Evolutionary conservation across 345 rosid genomes (phyloP).

Genomic region (Trapa bicornis): DNA sequence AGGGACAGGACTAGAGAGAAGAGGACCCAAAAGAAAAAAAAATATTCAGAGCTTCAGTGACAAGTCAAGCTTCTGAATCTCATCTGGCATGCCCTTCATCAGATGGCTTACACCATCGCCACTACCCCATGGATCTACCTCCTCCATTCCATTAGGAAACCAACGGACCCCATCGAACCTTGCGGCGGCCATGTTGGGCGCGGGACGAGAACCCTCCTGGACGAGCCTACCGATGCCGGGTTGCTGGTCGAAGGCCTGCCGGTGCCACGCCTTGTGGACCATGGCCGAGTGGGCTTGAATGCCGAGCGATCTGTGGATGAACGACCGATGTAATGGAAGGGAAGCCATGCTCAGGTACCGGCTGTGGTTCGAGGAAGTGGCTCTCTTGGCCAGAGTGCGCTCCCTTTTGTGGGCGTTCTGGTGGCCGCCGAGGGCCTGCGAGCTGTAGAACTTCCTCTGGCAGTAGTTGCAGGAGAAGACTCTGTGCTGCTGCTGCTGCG

Average conservation of each 20-base stretch:
- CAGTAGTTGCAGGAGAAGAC: constrained; percentile 27
- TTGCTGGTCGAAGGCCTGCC: constrained; percentile 11
- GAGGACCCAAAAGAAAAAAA: neutral
- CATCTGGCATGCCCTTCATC: constrained; percentile 11
- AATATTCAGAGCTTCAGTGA: constrained; percentile 12
- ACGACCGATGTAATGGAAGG: constrained; percentile 31
- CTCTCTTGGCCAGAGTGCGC: constrained; percentile 34
- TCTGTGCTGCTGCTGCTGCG: constrained; percentile 11
- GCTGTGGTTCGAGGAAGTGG: constrained; percentile 11
- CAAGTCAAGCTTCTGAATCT: constrained; percentile 15
- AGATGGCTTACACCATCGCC: neutral
- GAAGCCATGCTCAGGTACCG: constrained; percentile 28
- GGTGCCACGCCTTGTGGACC: constrained; percentile 15
- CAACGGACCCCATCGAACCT: constrained; percentile 6
- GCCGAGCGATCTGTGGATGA: constrained; percentile 23
- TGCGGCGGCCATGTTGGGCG: constrained; percentile 2
- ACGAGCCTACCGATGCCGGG: constrained; percentile 14
- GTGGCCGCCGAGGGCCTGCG: constrained; percentile 28
- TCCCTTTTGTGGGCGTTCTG: constrained; percentile 33
- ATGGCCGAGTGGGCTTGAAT: constrained; percentile 22
- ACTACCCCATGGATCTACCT: neutral
- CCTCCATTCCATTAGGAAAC: constrained; percentile 6
- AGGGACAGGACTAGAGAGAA: neutral
- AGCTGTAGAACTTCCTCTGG: constrained; percentile 27
- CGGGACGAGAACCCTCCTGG: constrained; percentile 1